Base-by-base conservation (phyloP, 2,329 filamentous ascomycete species). In the Plectosphaerella sp. region DNA sequence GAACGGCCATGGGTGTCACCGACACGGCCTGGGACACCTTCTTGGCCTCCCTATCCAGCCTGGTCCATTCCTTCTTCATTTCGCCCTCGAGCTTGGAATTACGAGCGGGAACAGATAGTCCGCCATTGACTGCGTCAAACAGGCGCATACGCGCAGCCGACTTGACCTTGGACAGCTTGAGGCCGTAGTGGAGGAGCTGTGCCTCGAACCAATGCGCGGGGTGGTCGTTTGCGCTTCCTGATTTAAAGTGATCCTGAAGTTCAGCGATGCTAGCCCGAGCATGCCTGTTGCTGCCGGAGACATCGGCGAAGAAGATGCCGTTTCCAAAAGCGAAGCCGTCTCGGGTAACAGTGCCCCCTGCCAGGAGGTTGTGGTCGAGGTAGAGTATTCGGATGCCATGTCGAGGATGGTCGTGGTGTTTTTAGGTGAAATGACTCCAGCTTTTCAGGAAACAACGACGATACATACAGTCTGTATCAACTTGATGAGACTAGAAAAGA, bases 131-230 rank as follows among this genome's bases (percentile, higher is more conserved):
- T 8, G 81, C 80, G 56, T 83, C 77, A n/a, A 78, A 72, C 15
- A 87, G 66, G 2, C 82, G 69, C 68, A 83, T 76, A 52, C 82
- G 80, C 74, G 41, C 41, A n/a, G 11, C 16, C 8, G 41, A 7
- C 65, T 86, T 86, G 45, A 74, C 73, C 59, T 81, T 82, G 16
- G 79, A 81, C 0, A 74, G 72, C 7, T 69, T 70, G 0, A 87
- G 69, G 1, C 80, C 82, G 65, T 86, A 86, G 64, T 87, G 83
- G 4, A 83, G 65, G 11, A 86, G 72, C 56, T 87, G 82, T 0
- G 83, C 81, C 55, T 82, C 76, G 53, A 82, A 86, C 77, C 78
- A 87, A 56, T 85, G 80, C 1, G 72, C 80, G 1, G 80, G 75
- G 43, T 74, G 74, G 58, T 84, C 79, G 43, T 68, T 71, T 24